Conservation (phyloP, 2,329 filamentous ascomycete genomes). For the Aspergillus udagawae region DNA sequence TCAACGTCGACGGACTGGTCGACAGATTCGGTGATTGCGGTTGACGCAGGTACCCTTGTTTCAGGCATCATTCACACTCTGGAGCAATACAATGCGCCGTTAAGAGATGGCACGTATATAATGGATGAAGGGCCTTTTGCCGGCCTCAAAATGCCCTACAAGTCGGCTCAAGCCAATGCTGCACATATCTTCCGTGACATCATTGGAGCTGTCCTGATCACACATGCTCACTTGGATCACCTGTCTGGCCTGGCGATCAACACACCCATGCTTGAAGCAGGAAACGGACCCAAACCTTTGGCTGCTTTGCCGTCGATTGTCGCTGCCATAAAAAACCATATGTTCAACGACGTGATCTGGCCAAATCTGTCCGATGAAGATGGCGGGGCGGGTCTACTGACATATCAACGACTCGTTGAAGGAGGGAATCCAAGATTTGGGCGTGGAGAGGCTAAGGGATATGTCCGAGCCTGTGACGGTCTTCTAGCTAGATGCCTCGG, state of each 20-base stretch:
- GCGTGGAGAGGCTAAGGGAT: conserved; percentile 74
- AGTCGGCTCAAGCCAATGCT: conserved; percentile 70
- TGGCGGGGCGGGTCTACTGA: conserved; percentile 86
- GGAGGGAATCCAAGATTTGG: conserved; percentile 82
- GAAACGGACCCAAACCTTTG: conserved; percentile 73
- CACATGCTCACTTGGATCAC: conserved; percentile 95
- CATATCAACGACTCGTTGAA: conserved; percentile 82
- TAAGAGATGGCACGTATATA: conserved; percentile 22
- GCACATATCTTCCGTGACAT: conserved; percentile 73
- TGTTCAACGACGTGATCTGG: conserved; percentile 98
- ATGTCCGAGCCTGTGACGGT: conserved; percentile 82
- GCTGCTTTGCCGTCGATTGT: conserved; percentile 88
- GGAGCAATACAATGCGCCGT: conserved; percentile 38
- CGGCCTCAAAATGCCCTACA: conserved; percentile 66
- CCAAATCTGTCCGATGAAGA: conserved; percentile 96
- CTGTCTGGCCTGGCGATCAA: conserved; percentile 89
- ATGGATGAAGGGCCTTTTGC: conserved; percentile 68
- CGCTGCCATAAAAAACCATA: conserved; percentile 82
- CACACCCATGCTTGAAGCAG: conserved; percentile 77
- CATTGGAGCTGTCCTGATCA: conserved; percentile 86
- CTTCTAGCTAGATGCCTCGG: conserved; percentile 84
- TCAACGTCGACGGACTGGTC: conserved; percentile 75
- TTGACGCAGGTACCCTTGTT: conserved; percentile 89
- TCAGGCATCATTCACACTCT: conserved; percentile 79
- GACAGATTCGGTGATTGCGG: conserved; percentile 78